Evolutionary conservation across 1,284 basidiomycete genomes (phyloP).

Genomic region (Leccinum angustisporum): DNA sequence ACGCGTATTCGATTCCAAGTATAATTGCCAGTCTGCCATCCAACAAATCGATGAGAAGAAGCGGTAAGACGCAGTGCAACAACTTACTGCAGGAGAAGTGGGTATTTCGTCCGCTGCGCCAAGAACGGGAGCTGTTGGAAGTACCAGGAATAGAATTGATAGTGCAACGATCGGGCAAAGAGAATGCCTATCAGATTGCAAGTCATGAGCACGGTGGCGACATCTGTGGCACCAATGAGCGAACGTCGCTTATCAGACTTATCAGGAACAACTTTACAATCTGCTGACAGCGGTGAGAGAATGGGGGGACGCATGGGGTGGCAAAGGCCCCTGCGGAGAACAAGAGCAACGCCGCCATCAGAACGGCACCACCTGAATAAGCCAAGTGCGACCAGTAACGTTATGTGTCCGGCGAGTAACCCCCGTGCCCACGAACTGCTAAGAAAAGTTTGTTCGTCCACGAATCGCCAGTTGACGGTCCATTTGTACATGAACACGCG

Average conservation of each 20-base stretch:
- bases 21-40: slow-evolving; percentile 59
- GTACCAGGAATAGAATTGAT: slow-evolving; percentile 99
- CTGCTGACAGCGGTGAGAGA: slow-evolving; percentile 47
- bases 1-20: slow-evolving; percentile 75
- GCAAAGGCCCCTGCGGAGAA: slow-evolving; percentile 59
- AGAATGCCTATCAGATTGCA: slow-evolving; percentile 91
- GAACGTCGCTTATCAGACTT: not conserved
- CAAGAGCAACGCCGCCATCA: slow-evolving; percentile 60
- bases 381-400: slow-evolving; percentile 65
- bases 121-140: slow-evolving; percentile 91
- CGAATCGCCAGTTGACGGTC: slow-evolving; percentile 97
- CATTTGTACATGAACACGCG: slow-evolving; percentile 92
- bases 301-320: slow-evolving; percentile 51
- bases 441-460: slow-evolving; percentile 76
- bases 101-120: slow-evolving; percentile 71
- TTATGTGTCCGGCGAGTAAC: slow-evolving; percentile 69
- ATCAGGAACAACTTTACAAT: slow-evolving; percentile 49
- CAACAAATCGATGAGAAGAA: slow-evolving; percentile 2
- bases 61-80: not conserved
- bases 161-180: slow-evolving; percentile 95
- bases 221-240: slow-evolving; percentile 50
- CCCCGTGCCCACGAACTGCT: slow-evolving; percentile 59
- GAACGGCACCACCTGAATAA: slow-evolving; percentile 68
- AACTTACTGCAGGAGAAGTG: slow-evolving; percentile 60
- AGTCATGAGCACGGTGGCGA: slow-evolving; percentile 82